These are phyloP conservation scores for Carex myosuroides DNA, from an alignment of 176 grass and related monocot genomes.

Conservation along the genomic window DNA sequence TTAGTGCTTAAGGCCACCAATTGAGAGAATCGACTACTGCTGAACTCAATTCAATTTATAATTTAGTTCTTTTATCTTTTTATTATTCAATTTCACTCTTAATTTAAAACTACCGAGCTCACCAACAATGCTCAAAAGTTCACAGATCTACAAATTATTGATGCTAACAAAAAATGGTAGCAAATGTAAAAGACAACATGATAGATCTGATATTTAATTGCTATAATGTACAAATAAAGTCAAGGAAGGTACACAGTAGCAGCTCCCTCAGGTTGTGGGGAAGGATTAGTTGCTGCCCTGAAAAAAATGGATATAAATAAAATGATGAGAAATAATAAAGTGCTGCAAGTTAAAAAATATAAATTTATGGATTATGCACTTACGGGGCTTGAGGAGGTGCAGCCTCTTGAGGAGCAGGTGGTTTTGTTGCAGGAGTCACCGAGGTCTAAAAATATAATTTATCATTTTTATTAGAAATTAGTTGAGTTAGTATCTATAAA, in stretches of 20 bases:
- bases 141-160: background rate
- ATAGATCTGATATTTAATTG: background rate
- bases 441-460: conserved; percentile 43
- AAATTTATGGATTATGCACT: conserved; percentile 18
- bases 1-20: background rate
- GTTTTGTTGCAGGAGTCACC: conserved; percentile 36
- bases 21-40: background rate
- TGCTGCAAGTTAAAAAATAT: conserved; percentile 3
- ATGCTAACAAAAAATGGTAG: background rate
- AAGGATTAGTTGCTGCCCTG: conserved; percentile 32
- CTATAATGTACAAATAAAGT: background rate
- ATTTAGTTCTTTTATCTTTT: background rate
- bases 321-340: background rate
- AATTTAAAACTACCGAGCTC: background rate
- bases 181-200: background rate
- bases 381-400: conserved; percentile 45
- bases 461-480: background rate
- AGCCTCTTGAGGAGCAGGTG: conserved; percentile 38
- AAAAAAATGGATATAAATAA: conserved; percentile 16
- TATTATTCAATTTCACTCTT: background rate
- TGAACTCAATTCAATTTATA: background rate
- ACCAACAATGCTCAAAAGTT: background rate
- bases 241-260: conserved; percentile 34
- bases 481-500: background rate
- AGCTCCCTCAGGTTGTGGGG: conserved; percentile 39